These are phyloP conservation scores for Hapsidospora chrysogenum DNA, from an alignment of 495 filamentous ascomycete species.

Conservation along the genomic window DNA sequence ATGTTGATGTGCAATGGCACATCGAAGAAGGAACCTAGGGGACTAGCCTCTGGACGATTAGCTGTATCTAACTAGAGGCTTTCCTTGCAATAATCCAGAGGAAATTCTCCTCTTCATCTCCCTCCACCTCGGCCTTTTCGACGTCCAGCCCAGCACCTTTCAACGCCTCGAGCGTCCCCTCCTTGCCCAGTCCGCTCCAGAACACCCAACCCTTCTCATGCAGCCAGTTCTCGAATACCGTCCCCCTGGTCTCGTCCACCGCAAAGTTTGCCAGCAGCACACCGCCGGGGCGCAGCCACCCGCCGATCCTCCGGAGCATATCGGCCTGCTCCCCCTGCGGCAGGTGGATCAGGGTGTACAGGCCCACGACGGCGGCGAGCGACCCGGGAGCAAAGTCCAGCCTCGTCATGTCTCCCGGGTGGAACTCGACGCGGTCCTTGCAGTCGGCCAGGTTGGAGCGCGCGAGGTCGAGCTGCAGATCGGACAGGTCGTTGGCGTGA, in stretches of 20 bases:
- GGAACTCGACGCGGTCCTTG: conserved; percentile 6
- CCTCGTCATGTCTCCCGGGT: conserved; percentile 15
- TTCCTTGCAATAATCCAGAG: conserved; percentile 18
- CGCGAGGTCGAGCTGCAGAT: conserved; percentile 11
- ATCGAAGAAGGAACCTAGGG: no score
- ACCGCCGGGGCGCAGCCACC: conserved; percentile 17
- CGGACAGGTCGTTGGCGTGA: conserved; percentile 17
- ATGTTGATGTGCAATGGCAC: no score
- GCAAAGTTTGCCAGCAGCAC: conserved; percentile 16
- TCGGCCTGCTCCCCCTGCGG: conserved; percentile 16
- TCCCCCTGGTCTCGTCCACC: conserved; percentile 7
- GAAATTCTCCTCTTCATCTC: conserved; percentile 10
- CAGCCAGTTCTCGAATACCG: conserved; percentile 12
- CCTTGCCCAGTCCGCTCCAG: conserved; percentile 17
- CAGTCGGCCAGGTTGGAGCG: conserved; percentile 5
- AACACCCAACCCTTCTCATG: conserved; percentile 19
- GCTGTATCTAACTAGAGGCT: no score
- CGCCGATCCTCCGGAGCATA: conserved; percentile 10
- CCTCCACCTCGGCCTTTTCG: conserved; percentile 6
- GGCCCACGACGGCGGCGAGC: conserved; percentile 13
- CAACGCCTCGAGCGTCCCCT: conserved; percentile 10
- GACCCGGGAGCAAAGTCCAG: conserved; percentile 9
- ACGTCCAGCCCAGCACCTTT: conserved; percentile 11
- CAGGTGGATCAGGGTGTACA: conserved; percentile 21
- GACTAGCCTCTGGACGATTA: no score